Percentiles rank a stretch among this genome's conserved stretches.
Evolutionary conservation across 148 eudicot genomes (phyloP).

Genomic region (Salicornia ramosissima): DNA sequence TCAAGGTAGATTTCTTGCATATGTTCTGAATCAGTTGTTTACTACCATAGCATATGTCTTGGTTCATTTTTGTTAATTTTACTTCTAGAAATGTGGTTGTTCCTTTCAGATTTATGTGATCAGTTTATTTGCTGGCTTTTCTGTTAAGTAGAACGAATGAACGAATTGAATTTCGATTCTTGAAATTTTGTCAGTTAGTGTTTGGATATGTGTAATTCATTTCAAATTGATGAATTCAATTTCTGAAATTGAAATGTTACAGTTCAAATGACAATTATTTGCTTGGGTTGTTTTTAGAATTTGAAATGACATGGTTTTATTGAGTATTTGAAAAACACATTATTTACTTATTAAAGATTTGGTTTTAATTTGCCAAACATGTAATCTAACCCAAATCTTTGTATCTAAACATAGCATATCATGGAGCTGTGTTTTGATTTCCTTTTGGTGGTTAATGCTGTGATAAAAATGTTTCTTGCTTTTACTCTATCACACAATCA

Average conservation of each 20-base stretch:
- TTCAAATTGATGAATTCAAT: no score
- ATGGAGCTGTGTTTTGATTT: background rate
- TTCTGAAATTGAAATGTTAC: no score
- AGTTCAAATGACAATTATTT: no score
- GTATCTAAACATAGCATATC: no score
- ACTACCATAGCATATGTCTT: background rate
- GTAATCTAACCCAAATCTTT: no score
- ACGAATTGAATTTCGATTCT: background rate
- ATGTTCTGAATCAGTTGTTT: background rate
- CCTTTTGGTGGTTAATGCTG: background rate
- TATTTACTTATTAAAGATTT: no score
- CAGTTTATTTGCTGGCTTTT: background rate
- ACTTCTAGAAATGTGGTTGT: background rate
- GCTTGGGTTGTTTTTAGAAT: no score
- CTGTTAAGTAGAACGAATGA: background rate
- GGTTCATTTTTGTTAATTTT: background rate
- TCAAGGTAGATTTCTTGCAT: conserved; percentile 52
- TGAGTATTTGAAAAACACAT: no score
- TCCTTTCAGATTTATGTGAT: background rate
- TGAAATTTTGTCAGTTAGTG: no score
- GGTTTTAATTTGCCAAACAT: no score
- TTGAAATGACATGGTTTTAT: no score
- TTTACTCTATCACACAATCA: background rate
- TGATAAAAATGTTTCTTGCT: background rate
- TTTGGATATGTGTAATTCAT: no score